Conservation (phyloP, 176 grass and related monocot genomes). For the Oryza nivara region DNA sequence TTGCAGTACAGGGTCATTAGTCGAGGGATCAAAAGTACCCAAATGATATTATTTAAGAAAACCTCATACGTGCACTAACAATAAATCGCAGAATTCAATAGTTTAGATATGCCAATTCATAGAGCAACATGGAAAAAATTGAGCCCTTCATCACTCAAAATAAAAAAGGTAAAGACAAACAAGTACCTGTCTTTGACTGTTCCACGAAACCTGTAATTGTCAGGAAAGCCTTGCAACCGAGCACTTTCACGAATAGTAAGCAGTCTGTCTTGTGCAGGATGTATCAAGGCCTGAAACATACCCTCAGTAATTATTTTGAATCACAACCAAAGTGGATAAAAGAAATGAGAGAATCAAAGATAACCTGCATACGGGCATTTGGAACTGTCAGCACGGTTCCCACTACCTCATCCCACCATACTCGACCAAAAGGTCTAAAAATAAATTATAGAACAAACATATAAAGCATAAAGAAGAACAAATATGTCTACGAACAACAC, state of each 20-base stretch:
- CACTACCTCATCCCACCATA: slow-evolving; percentile 97
- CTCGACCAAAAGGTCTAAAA: slow-evolving; percentile 73
- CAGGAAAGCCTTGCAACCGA: slow-evolving; percentile 94
- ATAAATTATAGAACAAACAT: slow-evolving; percentile 23
- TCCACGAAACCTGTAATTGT: slow-evolving; percentile 79
- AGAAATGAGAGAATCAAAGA: slow-evolving; percentile 15
- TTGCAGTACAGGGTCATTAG: neutral
- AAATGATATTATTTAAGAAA: neutral
- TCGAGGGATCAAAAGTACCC: neutral
- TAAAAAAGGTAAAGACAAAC: neutral
- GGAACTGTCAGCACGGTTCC: slow-evolving; percentile 80
- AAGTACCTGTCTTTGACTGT: slow-evolving; percentile 81
- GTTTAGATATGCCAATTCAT: slow-evolving; percentile 6
- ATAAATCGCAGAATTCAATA: slow-evolving; percentile 14
- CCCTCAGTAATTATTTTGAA: slow-evolving; percentile 28
- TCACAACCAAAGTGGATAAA: slow-evolving; percentile 34
- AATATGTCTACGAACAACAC: neutral
- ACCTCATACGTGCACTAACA: neutral
- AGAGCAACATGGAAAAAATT: neutral
- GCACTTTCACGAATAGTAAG: slow-evolving; percentile 91
- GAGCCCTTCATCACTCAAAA: slow-evolving; percentile 5
- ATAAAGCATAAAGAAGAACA: slow-evolving; percentile 24
- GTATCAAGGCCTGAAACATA: slow-evolving; percentile 72
- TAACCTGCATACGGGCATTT: slow-evolving; percentile 72
- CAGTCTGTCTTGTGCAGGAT: slow-evolving; percentile 79